phyloP scores from a whole-genome alignment of 1,139 yeast species.

The Suhomyces atakaporum region DNA sequence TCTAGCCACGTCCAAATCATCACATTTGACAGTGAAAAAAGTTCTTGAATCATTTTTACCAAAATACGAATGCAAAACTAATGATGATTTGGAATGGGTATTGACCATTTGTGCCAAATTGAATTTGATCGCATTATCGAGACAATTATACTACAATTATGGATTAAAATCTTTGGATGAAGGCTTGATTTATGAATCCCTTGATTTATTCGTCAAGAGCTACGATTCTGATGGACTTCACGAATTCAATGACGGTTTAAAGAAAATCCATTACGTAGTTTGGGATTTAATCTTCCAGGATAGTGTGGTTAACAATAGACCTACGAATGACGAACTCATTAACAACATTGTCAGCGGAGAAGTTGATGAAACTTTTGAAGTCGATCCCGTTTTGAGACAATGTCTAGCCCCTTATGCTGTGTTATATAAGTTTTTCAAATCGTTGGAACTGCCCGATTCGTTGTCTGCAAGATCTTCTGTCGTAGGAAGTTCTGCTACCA shows the following conservation, averaged over 20 bases:
- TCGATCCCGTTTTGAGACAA: conserved; percentile 63
- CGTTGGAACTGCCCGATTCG: conserved; percentile 26
- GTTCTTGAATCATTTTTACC: conserved; percentile 65
- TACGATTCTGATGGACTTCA: conserved; percentile 44
- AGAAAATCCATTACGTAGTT: conserved; percentile 40
- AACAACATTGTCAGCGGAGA: conserved; percentile 51
- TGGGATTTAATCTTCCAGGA: conserved; percentile 62
- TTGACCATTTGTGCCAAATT: conserved; percentile 54
- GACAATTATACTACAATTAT: conserved; percentile 45
- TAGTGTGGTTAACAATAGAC: conserved; percentile 53
- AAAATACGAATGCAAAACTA: conserved; percentile 55
- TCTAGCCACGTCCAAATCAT: conserved; percentile 25
- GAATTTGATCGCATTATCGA: conserved; percentile 54
- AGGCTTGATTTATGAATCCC: conserved; percentile 62
- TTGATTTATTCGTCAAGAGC: conserved; percentile 67
- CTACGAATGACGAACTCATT: conserved; percentile 56
- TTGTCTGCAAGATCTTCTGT: conserved; percentile 3
- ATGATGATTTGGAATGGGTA: conserved; percentile 83
- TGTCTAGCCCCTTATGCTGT: conserved; percentile 75
- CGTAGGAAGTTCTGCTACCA: conserved; percentile 11
- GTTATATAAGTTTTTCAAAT: conserved; percentile 49
- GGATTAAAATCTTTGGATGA: conserved; percentile 43
- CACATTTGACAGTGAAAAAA: conserved; percentile 33
- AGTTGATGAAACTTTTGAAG: conserved; percentile 34
- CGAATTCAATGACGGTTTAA: conserved; percentile 33